A percentile compares a stretch with the other conserved stretches of the same genome.
Conservation (phyloP, 495 filamentous ascomycete species). For the Lophiostoma macrostomum region DNA sequence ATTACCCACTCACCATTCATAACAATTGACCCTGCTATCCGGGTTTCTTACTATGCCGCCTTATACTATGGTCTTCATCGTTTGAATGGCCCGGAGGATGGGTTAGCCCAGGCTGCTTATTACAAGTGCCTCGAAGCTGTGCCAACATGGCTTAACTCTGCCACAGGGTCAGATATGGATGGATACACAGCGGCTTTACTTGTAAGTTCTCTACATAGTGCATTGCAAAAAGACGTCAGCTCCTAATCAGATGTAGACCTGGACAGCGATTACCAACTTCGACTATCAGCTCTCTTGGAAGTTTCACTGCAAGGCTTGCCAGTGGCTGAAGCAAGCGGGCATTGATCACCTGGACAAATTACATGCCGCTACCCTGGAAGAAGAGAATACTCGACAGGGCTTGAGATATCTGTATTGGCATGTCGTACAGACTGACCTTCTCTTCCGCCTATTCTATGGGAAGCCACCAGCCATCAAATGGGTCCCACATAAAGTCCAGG, state of each 20-base stretch:
- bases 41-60: conserved; percentile 12
- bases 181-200: conserved; percentile 1
- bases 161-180: not conserved
- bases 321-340: conserved; percentile 6
- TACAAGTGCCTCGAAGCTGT: conserved; percentile 8
- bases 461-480: conserved; percentile 1
- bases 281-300: conserved; percentile 21
- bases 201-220: not conserved
- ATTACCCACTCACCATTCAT: conserved; percentile 17
- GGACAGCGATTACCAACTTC: conserved; percentile 15
- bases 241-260: not conserved
- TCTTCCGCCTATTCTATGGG: conserved; percentile 13
- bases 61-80: conserved; percentile 11
- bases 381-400: conserved; percentile 2
- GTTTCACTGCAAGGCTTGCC: conserved; percentile 15
- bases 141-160: conserved; percentile 3
- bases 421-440: conserved; percentile 8
- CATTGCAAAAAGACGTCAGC: not conserved
- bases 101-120: conserved; percentile 1
- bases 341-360: conserved; percentile 5
- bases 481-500: not conserved
- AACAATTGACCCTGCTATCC: conserved; percentile 6
- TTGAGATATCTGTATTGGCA: conserved; percentile 9
- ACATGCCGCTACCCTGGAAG: not conserved
- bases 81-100: not conserved